Evolutionary conservation across 169 alveolate species (phyloP), one percentile per base, ranked within the genome.

Genomic region (Plasmodium fragile): DNA sequence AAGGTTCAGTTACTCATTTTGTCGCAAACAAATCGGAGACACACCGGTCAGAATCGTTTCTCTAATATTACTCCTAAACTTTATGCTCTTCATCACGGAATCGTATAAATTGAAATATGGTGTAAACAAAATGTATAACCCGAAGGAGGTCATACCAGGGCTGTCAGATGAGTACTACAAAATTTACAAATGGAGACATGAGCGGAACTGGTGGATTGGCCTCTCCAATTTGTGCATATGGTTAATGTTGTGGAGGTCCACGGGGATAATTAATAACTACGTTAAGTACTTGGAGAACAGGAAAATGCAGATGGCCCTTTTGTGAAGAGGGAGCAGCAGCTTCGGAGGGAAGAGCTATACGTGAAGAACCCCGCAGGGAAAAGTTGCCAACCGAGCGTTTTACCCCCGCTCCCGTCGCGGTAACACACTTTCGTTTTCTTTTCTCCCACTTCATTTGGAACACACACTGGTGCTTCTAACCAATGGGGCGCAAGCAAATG

Each of bases 141-240:
- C 83, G 13, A 81, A 91, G 52, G 94, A 91, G 5, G 13, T 53
- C 53, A 70, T 91, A 7, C 41, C 90, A 1, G 83, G 92, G 16
- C n/a, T 80, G 36, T 70, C 92, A 18, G 39, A 81, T 11, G 94
- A 91, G 34, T 52, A 91, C 82, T 80, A 80, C 25, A 91, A 91
- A 91, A 39, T 91, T 8, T 91, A 91, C 78, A 91, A 81, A 70
- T 91, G 94, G 94, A 91, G 94, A 39, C 94, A 91, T 69, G 94
- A 91, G 53, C 70, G 94, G 32, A 91, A 91, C 73, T 91, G 94
- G 94, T 91, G 94, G 94, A 80, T 91, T 28, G 91, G 92, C 3
- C 71, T 91, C 13, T 91, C 92, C 30, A 91, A 91, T 91, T 91
- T 91, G 25, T 91, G 94, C 73, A 91, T 91, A 79, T 91, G 94